These are phyloP conservation scores for Raddia distichophylla DNA, from an alignment of 176 grass and related monocot genomes.

Conservation along the genomic window DNA sequence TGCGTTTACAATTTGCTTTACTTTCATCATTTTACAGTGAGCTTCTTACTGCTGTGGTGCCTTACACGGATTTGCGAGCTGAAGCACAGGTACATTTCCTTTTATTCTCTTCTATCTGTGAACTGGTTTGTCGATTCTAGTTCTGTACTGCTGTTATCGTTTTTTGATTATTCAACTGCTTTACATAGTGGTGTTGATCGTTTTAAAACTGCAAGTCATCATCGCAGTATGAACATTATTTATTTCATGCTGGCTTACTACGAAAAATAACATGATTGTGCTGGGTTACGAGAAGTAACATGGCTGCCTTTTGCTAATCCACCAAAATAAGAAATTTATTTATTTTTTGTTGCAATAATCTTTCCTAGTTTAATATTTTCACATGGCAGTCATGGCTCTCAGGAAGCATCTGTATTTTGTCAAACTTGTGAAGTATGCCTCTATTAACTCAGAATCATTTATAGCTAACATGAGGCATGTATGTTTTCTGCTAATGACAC, in stretches of 20 bases:
- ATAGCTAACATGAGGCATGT: slow-evolving; percentile 8
- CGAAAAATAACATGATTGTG: slow-evolving; percentile 1
- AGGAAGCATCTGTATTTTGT: too few relatives aligned
- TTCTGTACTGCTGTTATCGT: background rate
- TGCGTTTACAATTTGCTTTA: background rate
- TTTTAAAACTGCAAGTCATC: background rate
- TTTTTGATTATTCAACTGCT: slow-evolving; percentile 6
- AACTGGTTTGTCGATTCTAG: slow-evolving; percentile 2
- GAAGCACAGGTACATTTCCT: slow-evolving; percentile 89
- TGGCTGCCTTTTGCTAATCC: slow-evolving; percentile 18
- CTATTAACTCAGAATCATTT: background rate
- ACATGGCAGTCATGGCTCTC: background rate
- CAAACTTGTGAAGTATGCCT: background rate
- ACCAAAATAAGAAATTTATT: background rate
- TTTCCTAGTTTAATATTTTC: slow-evolving; percentile 24
- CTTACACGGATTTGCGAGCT: slow-evolving; percentile 89
- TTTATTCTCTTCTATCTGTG: slow-evolving; percentile 25
- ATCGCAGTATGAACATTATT: background rate
- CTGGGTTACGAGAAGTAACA: background rate
- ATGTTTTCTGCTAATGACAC: slow-evolving; percentile 24
- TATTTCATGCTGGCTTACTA: slow-evolving; percentile 16
- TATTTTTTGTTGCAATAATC: background rate
- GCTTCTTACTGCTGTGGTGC: slow-evolving; percentile 91
- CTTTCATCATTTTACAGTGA: slow-evolving; percentile 67
- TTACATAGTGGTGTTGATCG: background rate